phyloP scores from a whole-genome alignment of 805 yeast genomes.

The Pichia paraexigua region DNA sequence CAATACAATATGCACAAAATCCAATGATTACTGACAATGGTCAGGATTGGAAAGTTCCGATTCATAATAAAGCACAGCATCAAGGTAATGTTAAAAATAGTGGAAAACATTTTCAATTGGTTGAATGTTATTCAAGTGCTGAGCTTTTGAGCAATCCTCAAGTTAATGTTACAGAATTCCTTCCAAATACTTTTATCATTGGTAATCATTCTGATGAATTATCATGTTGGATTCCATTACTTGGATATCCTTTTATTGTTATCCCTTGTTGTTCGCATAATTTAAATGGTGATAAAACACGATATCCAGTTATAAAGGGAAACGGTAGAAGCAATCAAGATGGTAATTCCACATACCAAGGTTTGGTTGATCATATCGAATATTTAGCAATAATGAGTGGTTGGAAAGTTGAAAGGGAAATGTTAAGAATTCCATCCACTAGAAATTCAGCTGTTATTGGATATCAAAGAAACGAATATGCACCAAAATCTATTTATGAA shows the following conservation, averaged over 20 bases:
- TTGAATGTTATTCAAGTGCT: slow-evolving; percentile 48
- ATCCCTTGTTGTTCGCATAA: slow-evolving; percentile 95
- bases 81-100: slow-evolving; percentile 13
- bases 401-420: slow-evolving; percentile 80
- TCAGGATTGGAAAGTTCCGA: slow-evolving; percentile 47
- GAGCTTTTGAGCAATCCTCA: slow-evolving; percentile 43
- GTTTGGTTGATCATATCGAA: slow-evolving; percentile 79
- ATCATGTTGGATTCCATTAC: slow-evolving; percentile 89
- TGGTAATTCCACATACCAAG: slow-evolving; percentile 64
- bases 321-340: slow-evolving; percentile 8
- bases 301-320: slow-evolving; percentile 47
- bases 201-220: slow-evolving; percentile 95
- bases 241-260: slow-evolving; percentile 81
- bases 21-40: slow-evolving; percentile 58
- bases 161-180: slow-evolving; percentile 59
- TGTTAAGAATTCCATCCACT: slow-evolving; percentile 89
- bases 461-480: slow-evolving; percentile 27
- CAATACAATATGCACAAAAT: slow-evolving; percentile 43
- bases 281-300: slow-evolving; percentile 62
- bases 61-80: slow-evolving; percentile 21
- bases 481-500: slow-evolving; percentile 40
- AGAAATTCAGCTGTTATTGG: slow-evolving; percentile 89
- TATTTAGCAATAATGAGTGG: slow-evolving; percentile 61
- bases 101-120: slow-evolving; percentile 32
- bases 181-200: slow-evolving; percentile 67